Percentiles rank a stretch among this genome's conserved stretches.
These are phyloP conservation scores for Tylopilus cervinicoccineus DNA, from an alignment of 768 basidiomycete genomes.

Conservation along the genomic window DNA sequence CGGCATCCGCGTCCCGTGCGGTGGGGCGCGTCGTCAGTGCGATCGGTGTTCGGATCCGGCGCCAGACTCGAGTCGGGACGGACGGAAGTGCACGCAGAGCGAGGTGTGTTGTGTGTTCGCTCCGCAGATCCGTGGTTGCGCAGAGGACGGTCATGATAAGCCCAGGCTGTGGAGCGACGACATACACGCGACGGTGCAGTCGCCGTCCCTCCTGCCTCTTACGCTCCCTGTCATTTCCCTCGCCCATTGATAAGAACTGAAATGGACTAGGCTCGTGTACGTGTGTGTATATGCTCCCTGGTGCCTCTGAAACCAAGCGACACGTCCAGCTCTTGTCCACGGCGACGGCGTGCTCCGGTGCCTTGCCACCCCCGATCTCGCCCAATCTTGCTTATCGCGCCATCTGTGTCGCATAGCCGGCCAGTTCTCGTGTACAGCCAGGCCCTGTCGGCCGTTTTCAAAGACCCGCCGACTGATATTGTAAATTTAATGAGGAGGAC, in stretches of 20 bases:
- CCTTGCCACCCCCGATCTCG: conserved; percentile 17
- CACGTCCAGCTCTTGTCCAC: conserved; percentile 3
- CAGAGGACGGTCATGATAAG: too few species aligned
- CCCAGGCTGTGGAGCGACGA: too few species aligned
- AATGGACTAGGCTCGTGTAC: conserved; percentile 22
- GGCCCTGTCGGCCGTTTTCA: conserved; percentile 8
- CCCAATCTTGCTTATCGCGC: conserved; percentile 10
- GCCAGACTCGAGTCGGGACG: conserved; percentile 1
- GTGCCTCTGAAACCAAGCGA: conserved; percentile 18
- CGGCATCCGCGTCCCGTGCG: too few species aligned
- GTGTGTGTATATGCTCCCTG: conserved; percentile 18
- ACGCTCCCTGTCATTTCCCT: conserved; percentile 13
- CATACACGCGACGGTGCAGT: conserved; percentile 21
- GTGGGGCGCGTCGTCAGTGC: conserved; percentile 9
- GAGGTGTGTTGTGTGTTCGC: conserved; percentile 6
- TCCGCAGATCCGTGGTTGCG: conserved; percentile 33
- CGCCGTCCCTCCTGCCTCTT: conserved; percentile 26
- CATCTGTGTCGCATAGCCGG: conserved; percentile 8
- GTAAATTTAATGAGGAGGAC: conserved; percentile 20
- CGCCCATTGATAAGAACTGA: conserved; percentile 26
- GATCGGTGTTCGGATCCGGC: conserved; percentile 14
- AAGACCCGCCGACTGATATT: conserved; percentile 6
- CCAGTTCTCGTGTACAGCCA: conserved; percentile 2
- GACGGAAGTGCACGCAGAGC: too few species aligned
- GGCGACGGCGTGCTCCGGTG: conserved; percentile 17